A percentile compares a stretch with the other conserved stretches of the same genome.
Conservation (phyloP, 345 rosid genomes). For the Brassica nigra region DNA sequence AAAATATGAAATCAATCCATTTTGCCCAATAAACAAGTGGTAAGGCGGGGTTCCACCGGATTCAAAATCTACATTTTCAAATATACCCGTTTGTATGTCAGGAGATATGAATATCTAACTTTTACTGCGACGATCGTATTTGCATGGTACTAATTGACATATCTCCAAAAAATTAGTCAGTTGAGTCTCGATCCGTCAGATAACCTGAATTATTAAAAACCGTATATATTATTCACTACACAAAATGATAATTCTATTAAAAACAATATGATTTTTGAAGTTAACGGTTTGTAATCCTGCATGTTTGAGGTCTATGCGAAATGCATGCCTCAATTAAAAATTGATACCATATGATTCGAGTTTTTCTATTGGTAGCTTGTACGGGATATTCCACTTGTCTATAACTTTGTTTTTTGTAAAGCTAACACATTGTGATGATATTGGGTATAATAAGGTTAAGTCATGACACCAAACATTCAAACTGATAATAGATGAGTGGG, state of each 20-base stretch:
- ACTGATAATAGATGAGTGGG: slow-evolving; percentile 27
- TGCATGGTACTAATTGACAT: too few species aligned
- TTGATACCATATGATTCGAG: neutral
- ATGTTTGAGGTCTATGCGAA: neutral
- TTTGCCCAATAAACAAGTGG: neutral
- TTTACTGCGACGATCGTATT: too few species aligned
- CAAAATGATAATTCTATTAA: neutral
- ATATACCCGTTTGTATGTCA: too few species aligned
- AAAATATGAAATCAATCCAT: neutral
- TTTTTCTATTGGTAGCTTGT: neutral
- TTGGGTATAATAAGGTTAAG: slow-evolving; percentile 20
- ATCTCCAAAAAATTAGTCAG: too few species aligned
- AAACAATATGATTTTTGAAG: neutral
- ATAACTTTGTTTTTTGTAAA: neutral
- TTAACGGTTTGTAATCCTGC: neutral
- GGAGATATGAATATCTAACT: too few species aligned
- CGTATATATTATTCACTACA: neutral
- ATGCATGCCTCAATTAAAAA: neutral
- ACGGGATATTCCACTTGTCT: neutral
- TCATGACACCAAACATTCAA: slow-evolving; percentile 24
- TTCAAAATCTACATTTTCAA: too few species aligned
- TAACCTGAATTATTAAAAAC: too few species aligned
- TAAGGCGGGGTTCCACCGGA: too few species aligned
- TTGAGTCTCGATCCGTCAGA: too few species aligned
- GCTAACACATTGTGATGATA: neutral